phyloP scores from a whole-genome alignment of 1,139 yeast genomes.

The Taphrina confusa region DNA sequence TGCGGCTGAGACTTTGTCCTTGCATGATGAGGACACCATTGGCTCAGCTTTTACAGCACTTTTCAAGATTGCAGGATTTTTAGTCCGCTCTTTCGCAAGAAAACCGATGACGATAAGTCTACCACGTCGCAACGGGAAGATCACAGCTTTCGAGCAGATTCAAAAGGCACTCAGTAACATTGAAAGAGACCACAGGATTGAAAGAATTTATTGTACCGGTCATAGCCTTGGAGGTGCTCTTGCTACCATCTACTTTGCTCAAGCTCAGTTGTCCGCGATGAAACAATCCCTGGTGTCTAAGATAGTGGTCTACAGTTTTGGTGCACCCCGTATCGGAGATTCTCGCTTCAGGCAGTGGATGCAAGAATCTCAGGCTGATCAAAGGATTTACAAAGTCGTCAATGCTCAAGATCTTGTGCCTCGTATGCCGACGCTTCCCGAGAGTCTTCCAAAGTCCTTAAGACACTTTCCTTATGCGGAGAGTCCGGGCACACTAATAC shows the following conservation, averaged over 20 bases:
- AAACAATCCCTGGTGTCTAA: neutral
- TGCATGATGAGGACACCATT: constrained; percentile 17
- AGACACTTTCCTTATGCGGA: constrained; percentile 28
- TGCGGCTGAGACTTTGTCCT: constrained; percentile 2
- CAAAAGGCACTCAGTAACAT: neutral
- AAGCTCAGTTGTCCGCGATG: constrained; percentile 16
- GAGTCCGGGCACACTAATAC: constrained; percentile 26
- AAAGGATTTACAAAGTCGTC: constrained; percentile 18
- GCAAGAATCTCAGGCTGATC: constrained; percentile 9
- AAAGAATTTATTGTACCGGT: constrained; percentile 22
- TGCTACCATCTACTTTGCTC: constrained; percentile 31
- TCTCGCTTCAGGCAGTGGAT: constrained; percentile 21
- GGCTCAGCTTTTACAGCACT: constrained; percentile 22
- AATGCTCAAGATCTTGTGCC: constrained; percentile 34
- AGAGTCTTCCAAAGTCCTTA: constrained; percentile 2
- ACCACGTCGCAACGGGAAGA: constrained; percentile 23
- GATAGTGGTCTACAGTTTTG: constrained; percentile 25
- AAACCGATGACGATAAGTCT: constrained; percentile 24
- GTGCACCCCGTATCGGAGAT: constrained; percentile 27
- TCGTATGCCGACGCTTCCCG: constrained; percentile 22
- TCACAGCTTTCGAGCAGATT: constrained; percentile 33
- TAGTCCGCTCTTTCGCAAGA: constrained; percentile 9
- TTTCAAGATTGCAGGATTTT: constrained; percentile 13
- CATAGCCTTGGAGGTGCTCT: constrained; percentile 33
- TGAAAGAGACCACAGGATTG: neutral